Percentiles rank a stretch among this genome's conserved stretches.
Evolutionary conservation across 139 green algal genomes (phyloP).

Genomic region (Ulvella scutata): DNA sequence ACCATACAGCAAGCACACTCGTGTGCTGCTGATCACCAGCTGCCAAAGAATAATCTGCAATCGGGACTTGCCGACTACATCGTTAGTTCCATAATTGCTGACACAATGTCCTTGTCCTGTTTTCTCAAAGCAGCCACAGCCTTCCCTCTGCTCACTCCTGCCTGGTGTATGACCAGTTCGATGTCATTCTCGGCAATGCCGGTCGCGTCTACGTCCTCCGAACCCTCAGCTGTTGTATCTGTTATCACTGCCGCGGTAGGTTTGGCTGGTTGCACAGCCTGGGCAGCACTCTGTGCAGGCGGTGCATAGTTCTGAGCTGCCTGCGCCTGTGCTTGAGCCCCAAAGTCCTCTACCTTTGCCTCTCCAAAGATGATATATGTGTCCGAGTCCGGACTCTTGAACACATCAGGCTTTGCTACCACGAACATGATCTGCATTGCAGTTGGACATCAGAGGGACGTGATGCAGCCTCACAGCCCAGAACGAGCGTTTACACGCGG

Average conservation of each 20-base stretch:
- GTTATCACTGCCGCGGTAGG: conserved; percentile 5
- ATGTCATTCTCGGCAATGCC: conserved; percentile 97
- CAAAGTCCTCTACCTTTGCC: conserved; percentile 98
- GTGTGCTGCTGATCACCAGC: too few species aligned
- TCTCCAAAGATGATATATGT: conserved; percentile 99
- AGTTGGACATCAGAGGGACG: too few species aligned
- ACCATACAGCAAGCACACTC: too few species aligned
- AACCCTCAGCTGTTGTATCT: conserved; percentile 16
- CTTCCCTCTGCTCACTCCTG: conserved; percentile 69
- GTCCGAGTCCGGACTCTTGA: conserved; percentile 88
- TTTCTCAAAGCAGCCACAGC: conserved; percentile 87
- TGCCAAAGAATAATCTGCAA: too few species aligned
- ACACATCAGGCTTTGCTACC: conserved; percentile 92
- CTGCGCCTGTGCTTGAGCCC: conserved; percentile 51
- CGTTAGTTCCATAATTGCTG: conserved; percentile 91
- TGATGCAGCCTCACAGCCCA: too few species aligned
- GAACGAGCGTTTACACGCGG: too few species aligned
- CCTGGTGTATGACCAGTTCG: conserved; percentile 96
- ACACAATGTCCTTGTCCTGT: conserved; percentile 89
- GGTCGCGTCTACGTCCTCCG: conserved; percentile 85
- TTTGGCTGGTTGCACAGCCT: not conserved
- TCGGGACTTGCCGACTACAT: too few species aligned
- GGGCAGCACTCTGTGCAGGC: not conserved
- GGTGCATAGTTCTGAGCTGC: conserved; percentile 65
- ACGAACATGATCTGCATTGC: conserved; percentile 87